Conservation (phyloP, 306 rosid species). For the Pterocarpus santalinus region DNA sequence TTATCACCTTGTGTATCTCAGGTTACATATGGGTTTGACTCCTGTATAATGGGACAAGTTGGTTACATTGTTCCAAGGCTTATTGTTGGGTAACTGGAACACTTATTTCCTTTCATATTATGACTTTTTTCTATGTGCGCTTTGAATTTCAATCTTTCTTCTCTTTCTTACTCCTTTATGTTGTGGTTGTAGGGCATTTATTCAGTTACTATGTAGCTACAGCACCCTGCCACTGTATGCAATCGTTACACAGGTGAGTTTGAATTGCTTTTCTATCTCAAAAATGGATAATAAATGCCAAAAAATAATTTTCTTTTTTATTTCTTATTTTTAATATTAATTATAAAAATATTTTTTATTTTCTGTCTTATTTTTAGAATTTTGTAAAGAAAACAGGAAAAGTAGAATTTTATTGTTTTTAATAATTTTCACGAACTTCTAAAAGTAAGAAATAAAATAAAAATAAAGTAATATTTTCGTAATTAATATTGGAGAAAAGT, state of each 20-base stretch:
- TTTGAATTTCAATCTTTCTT: not conserved
- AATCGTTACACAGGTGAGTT: constrained; percentile 81
- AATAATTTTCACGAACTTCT: too few species aligned
- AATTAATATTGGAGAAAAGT: too few species aligned
- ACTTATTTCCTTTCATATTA: not conserved
- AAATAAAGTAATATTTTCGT: too few species aligned
- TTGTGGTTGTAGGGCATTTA: constrained; percentile 61
- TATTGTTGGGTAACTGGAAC: constrained; percentile 70
- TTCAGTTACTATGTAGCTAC: constrained; percentile 83
- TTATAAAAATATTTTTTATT: too few species aligned
- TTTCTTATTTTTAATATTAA: too few species aligned
- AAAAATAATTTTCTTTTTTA: not conserved
- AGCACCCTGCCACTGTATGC: constrained; percentile 91
- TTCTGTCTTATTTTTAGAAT: too few species aligned
- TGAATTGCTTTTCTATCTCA: not conserved
- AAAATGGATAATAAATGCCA: too few species aligned
- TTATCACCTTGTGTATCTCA: constrained; percentile 30
- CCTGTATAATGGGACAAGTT: constrained; percentile 88
- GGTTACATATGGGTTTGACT: constrained; percentile 76
- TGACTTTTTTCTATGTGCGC: not conserved
- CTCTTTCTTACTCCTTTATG: not conserved
- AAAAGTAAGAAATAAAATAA: too few species aligned
- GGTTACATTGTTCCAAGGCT: constrained; percentile 76
- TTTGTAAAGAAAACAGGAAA: too few species aligned
- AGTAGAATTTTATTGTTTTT: too few species aligned